Evolutionary conservation across 306 rosid species (phyloP), one percentile per base, ranked within the genome.

Genomic region (Ceratonia siliqua): DNA sequence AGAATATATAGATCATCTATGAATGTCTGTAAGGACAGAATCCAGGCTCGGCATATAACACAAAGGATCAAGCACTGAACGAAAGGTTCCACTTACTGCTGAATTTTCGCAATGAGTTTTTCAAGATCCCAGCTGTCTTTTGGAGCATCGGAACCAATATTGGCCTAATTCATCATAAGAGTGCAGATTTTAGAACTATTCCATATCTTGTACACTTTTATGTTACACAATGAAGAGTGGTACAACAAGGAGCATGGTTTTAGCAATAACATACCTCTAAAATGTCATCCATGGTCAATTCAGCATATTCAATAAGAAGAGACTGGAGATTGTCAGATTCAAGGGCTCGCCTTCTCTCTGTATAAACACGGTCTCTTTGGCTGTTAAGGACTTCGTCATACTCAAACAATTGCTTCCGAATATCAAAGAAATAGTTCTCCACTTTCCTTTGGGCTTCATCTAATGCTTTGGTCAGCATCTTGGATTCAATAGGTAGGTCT

Each of bases 381-480:
- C 97, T 94, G 80, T 94, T 94, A 45, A 94, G 84, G 58, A 94
- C 98, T 74, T 94, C 97, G 62, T 94, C 98, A 83, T 64, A 94
- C 84, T 94, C 98, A 72, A 94, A 94, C 80, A 94, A 85, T 68
- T 94, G 98, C 89, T 94, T 94, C 67, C 98, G 87, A 68, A 94
- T 91, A 77, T 94, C 98, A 65, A 94, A 91, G 85, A 94, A 94
- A 74, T 94, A 94, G 77, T 90, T 94, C 82, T 94, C 97, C 62
- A 94, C 98, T 90, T 94, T 94, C 79, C 96, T 83, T 74, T 94
- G 98, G 80, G 98, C 98, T 85, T 94, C 98, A 81, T 91, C 97
- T 46, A 94, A 88, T 84, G 98, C 97, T 87, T 91, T 94, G 77
- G 98, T 94, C 79, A 94, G 82, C 97, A 94, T 94, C 91, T 87